phyloP scores from a whole-genome alignment of 176 grass and related monocot species.

The Ensete ventricosum region DNA sequence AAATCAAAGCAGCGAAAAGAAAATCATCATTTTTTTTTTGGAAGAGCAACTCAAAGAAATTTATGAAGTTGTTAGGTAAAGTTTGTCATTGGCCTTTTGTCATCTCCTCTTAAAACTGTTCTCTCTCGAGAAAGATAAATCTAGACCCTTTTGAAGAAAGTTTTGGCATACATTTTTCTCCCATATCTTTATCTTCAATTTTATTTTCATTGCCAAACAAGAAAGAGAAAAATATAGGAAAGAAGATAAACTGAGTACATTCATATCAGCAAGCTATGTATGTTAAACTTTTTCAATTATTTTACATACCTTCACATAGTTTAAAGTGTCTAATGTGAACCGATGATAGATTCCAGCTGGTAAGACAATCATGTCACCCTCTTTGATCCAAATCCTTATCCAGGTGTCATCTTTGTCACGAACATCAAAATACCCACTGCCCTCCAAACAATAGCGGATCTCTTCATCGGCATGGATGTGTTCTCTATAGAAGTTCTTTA shows the following conservation, averaged over 20 bases:
- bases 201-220: too few species aligned
- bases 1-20: too few species aligned
- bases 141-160: too few species aligned
- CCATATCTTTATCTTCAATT: too few species aligned
- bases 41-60: too few species aligned
- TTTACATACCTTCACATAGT: conserved; percentile 57
- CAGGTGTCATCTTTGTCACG: conserved; percentile 69
- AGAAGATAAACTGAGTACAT: not conserved
- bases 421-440: conserved; percentile 78
- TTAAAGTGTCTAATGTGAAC: conserved; percentile 52
- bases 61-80: too few species aligned
- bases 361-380: conserved; percentile 81
- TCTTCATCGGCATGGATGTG: conserved; percentile 89
- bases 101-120: too few species aligned
- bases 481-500: conserved; percentile 74
- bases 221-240: too few species aligned
- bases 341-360: conserved; percentile 85
- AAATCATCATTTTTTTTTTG: too few species aligned
- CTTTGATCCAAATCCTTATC: conserved; percentile 80
- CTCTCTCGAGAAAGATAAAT: too few species aligned
- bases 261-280: not conserved
- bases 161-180: too few species aligned
- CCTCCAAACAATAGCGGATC: conserved; percentile 88
- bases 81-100: too few species aligned
- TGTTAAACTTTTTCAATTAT: not conserved